Conservation (phyloP, 2,329 filamentous ascomycete species). For the Xylaria arbuscula region DNA sequence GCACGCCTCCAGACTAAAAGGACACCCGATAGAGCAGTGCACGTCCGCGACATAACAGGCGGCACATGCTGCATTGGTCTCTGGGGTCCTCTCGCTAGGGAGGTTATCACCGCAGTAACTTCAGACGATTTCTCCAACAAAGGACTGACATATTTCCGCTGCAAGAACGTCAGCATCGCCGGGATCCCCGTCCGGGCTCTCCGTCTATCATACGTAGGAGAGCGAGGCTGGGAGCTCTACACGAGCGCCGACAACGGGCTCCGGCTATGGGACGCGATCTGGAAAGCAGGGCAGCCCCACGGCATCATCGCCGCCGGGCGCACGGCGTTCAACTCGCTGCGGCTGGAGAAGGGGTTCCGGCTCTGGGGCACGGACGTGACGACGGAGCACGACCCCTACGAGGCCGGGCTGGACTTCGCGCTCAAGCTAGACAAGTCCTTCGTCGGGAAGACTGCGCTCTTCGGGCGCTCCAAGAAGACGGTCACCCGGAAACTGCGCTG, state of each 20-base stretch:
- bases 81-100: constrained; percentile 34
- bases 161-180: constrained; percentile 36
- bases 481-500: constrained; percentile 20
- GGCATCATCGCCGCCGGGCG: constrained; percentile 38
- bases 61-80: constrained; percentile 38
- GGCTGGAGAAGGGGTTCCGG: constrained; percentile 37
- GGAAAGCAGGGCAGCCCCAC: constrained; percentile 32
- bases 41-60: constrained; percentile 38
- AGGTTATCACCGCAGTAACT: constrained; percentile 26
- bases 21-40: constrained; percentile 16
- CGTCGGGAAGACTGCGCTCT: constrained; percentile 36
- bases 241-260: constrained; percentile 37
- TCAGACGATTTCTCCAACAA: constrained; percentile 38
- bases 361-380: constrained; percentile 37
- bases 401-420: constrained; percentile 36
- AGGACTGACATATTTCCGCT: constrained; percentile 35
- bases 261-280: constrained; percentile 36
- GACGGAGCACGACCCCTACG: constrained; percentile 38
- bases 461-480: constrained; percentile 28
- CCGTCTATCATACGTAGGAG: constrained; percentile 36
- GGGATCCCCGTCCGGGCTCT: constrained; percentile 35
- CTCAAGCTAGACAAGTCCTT: constrained; percentile 38
- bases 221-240: constrained; percentile 38
- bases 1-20: constrained; percentile 31
- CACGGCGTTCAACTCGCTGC: constrained; percentile 36